Percentiles rank a stretch among this genome's conserved stretches.
Evolutionary conservation across 2,329 filamentous ascomycete species (phyloP).

Genomic region (Fusarium humuli): DNA sequence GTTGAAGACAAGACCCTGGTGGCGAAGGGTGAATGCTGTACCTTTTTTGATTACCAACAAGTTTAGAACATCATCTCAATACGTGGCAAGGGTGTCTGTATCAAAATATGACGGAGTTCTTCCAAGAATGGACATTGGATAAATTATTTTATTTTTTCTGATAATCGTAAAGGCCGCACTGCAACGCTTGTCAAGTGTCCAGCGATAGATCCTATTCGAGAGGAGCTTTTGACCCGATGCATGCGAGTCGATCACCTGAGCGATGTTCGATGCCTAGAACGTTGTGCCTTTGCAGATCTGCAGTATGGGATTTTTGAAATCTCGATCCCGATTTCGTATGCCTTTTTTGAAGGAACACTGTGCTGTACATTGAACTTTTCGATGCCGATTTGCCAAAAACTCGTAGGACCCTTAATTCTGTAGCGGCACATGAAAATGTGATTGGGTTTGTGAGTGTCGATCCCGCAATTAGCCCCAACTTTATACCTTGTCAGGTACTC

Average conservation of each 20-base stretch:
- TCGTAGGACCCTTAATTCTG: conserved; percentile 13
- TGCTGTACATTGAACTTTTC: background rate
- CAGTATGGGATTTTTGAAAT: background rate
- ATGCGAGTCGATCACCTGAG: background rate
- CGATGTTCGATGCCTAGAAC: background rate
- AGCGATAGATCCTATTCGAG: background rate
- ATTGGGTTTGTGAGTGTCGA: conserved; percentile 12
- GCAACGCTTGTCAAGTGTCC: background rate
- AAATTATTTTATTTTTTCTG: background rate
- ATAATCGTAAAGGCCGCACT: background rate
- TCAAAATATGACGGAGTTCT: conserved; percentile 13
- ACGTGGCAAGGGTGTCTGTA: conserved; percentile 26
- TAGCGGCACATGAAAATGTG: background rate
- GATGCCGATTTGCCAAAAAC: conserved; percentile 5
- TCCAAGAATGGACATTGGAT: background rate
- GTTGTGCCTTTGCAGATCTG: background rate
- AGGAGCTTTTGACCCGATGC: background rate
- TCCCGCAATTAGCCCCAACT: conserved; percentile 4
- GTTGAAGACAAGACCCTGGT: conserved; percentile 9
- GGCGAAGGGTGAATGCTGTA: background rate
- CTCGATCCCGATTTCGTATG: conserved; percentile 7
- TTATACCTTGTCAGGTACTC: conserved; percentile 4
- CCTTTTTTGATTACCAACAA: conserved; percentile 13
- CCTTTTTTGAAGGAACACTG: conserved; percentile 8
- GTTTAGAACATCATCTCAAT: conserved; percentile 12